Conservation (phyloP, 257 asterid genomes). For the Anisodus tanguticus region DNA sequence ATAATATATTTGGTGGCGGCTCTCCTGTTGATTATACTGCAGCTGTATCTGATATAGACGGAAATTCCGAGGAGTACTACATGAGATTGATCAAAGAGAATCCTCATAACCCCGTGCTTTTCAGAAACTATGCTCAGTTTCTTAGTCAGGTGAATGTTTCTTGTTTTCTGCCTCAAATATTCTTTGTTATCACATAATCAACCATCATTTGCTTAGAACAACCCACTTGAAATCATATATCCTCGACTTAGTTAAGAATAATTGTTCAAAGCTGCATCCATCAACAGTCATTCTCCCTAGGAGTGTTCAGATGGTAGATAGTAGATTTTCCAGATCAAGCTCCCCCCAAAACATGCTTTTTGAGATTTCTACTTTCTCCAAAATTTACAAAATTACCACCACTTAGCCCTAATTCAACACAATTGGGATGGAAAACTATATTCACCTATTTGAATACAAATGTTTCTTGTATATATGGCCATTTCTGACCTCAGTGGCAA, state of each 20-base stretch:
- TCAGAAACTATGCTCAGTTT: slow-evolving; percentile 62
- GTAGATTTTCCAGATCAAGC: neutral
- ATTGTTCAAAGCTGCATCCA: neutral
- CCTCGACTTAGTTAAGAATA: neutral
- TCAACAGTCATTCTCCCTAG: neutral
- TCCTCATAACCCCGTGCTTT: slow-evolving; percentile 58
- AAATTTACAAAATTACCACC: neutral
- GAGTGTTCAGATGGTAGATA: neutral
- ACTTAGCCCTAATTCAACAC: neutral
- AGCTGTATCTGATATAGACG: slow-evolving; percentile 35
- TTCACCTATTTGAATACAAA: neutral
- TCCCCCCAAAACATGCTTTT: neutral
- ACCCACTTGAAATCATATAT: neutral
- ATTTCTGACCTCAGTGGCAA: too few species aligned
- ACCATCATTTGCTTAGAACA: neutral
- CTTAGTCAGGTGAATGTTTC: slow-evolving; percentile 57
- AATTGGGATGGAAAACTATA: neutral
- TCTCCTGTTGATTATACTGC: slow-evolving; percentile 25
- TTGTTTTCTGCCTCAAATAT: slow-evolving; percentile 7
- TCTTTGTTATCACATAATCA: neutral
- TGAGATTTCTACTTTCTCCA: neutral
- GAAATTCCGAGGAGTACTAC: slow-evolving; percentile 51
- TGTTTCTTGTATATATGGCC: neutral
- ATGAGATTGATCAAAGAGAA: slow-evolving; percentile 67
- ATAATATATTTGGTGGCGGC: slow-evolving; percentile 37